Evolutionary conservation across 1,284 basidiomycete genomes (phyloP).

Genomic region (Apiotrichum sp.): DNA sequence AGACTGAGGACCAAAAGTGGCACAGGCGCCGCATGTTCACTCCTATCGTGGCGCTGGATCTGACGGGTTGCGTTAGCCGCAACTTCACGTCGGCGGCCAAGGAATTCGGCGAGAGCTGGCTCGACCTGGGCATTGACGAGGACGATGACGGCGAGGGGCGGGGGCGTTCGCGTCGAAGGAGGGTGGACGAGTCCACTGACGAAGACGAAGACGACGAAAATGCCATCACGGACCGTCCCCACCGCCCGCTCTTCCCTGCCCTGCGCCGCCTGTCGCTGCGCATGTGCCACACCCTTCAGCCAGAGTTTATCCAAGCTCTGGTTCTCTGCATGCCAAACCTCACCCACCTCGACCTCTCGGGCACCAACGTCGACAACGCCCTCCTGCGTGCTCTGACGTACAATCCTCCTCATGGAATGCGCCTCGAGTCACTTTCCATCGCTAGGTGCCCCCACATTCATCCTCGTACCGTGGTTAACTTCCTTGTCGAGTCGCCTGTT

Average conservation of each 20-base stretch:
- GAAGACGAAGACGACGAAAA: constrained; percentile 17
- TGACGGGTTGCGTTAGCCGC: constrained; percentile 88
- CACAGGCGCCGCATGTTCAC: constrained; percentile 47
- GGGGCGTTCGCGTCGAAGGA: constrained; percentile 24
- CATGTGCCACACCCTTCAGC: constrained; percentile 69
- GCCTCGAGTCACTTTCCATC: constrained; percentile 74
- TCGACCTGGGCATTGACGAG: constrained; percentile 50
- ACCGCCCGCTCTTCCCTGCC: constrained; percentile 56
- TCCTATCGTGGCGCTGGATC: constrained; percentile 79
- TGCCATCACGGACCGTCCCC: constrained; percentile 41
- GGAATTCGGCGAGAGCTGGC: constrained; percentile 70
- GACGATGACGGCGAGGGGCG: constrained; percentile 49
- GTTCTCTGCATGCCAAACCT: constrained; percentile 50
- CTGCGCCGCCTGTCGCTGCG: constrained; percentile 78
- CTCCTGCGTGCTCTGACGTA: constrained; percentile 48
- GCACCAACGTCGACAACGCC: constrained; percentile 64
- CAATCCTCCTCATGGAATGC: constrained; percentile 54
- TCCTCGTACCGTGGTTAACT: constrained; percentile 67
- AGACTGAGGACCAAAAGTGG: constrained; percentile 61
- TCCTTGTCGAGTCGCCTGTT: constrained; percentile 66
- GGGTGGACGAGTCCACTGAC: constrained; percentile 6
- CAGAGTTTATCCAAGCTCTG: constrained; percentile 68
- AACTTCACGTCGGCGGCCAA: constrained; percentile 77
- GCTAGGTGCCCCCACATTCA: constrained; percentile 80
- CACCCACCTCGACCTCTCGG: constrained; percentile 50